A percentile compares a stretch with the other conserved stretches of the same genome.
These are phyloP conservation scores for Vachellia pachyceras DNA, from an alignment of 306 rosid genomes.

Conservation along the genomic window DNA sequence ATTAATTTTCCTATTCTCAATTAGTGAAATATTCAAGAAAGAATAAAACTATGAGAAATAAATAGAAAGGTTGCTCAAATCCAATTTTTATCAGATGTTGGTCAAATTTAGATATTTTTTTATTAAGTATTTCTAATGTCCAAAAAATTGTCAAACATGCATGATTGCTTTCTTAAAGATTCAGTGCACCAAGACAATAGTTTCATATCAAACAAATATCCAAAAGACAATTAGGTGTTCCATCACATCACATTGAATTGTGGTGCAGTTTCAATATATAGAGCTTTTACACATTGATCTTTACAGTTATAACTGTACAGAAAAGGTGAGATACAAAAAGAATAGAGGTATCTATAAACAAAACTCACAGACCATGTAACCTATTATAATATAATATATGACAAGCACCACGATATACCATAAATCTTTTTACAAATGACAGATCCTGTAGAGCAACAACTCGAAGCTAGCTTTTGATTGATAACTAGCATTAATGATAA, in stretches of 20 bases:
- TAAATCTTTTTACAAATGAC: constrained; percentile 68
- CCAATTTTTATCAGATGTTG: background rate
- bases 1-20: too few species aligned
- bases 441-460: constrained; percentile 70
- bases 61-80: background rate
- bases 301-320: constrained; percentile 27
- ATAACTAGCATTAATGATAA: constrained; percentile 72
- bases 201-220: constrained; percentile 5
- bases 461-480: constrained; percentile 76
- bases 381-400: constrained; percentile 35
- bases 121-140: background rate
- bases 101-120: background rate
- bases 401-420: constrained; percentile 58
- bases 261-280: constrained; percentile 15
- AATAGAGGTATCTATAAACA: background rate
- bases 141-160: background rate
- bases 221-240: constrained; percentile 11
- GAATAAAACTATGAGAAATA: too few species aligned
- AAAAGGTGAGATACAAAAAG: constrained; percentile 24
- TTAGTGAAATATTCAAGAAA: too few species aligned
- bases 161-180: constrained; percentile 14
- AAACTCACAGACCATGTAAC: constrained; percentile 29
- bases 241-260: constrained; percentile 20
- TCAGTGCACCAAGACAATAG: constrained; percentile 14
- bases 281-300: constrained; percentile 7